Evolutionary conservation across 176 grass and related monocot genomes (phyloP).

Genomic region (Bromus sterilis): DNA sequence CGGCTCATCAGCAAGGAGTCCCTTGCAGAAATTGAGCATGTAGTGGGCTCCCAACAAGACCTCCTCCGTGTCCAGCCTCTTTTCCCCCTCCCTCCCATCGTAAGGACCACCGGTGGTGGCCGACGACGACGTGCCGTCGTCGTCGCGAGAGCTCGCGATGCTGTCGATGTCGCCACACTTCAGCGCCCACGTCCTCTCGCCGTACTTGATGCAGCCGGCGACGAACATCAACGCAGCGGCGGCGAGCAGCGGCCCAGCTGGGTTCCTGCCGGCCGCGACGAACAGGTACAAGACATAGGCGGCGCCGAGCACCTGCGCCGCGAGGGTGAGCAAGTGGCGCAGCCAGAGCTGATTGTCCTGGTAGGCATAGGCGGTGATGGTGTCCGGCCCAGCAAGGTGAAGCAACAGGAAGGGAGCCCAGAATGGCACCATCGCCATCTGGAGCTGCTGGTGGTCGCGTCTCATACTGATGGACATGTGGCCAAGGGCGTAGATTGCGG

Average conservation of each 20-base stretch:
- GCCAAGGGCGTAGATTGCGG: constrained; percentile 37
- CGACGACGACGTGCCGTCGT: neutral
- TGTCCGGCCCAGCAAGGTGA: constrained; percentile 42
- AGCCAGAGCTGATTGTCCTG: constrained; percentile 29
- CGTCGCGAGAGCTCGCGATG: neutral
- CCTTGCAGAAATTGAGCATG: neutral
- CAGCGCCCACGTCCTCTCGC: constrained; percentile 1
- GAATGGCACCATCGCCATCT: constrained; percentile 1
- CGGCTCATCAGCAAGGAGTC: neutral
- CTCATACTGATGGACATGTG: neutral
- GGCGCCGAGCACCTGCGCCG: neutral
- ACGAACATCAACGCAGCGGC: neutral
- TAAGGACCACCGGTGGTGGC: neutral
- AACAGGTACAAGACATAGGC: neutral
- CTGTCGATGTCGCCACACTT: neutral
- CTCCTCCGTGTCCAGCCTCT: neutral
- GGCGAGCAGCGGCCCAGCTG: neutral
- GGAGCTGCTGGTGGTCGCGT: neutral
- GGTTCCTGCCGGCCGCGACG: neutral
- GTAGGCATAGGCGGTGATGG: constrained; percentile 36
- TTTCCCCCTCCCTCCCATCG: neutral
- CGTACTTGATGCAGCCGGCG: constrained; percentile 2
- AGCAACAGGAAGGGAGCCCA: constrained; percentile 40
- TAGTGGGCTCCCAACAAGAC: neutral
- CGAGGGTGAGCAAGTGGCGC: constrained; percentile 12